Evolutionary conservation across 805 yeast species (phyloP).

Genomic region (Blastobotrys chiropterorum): DNA sequence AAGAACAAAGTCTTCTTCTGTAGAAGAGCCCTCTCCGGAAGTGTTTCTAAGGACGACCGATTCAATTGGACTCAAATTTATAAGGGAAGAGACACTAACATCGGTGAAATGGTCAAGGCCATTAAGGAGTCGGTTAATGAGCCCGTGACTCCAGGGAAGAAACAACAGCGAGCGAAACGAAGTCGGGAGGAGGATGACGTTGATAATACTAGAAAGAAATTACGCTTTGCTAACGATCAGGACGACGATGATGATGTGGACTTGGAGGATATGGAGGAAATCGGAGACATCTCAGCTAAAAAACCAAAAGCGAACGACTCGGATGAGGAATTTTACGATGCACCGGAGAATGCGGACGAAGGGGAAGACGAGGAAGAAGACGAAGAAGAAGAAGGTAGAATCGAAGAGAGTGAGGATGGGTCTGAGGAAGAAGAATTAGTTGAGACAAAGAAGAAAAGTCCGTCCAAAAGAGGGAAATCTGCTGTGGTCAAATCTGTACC

Average conservation of each 20-base stretch:
- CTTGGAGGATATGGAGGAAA: background rate
- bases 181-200: background rate
- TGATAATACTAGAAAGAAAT: background rate
- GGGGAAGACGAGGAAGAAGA: background rate
- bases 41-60: constrained; percentile 8
- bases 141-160: background rate
- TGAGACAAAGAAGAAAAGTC: constrained; percentile 5
- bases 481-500: background rate
- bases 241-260: background rate
- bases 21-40: constrained; percentile 4
- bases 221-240: background rate
- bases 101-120: background rate
- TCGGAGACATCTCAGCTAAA: background rate
- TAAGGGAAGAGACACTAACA: constrained; percentile 10
- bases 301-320: background rate
- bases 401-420: constrained; percentile 7
- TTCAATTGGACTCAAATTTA: constrained; percentile 14
- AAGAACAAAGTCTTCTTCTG: constrained; percentile 9
- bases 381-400: background rate
- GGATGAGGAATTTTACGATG: background rate
- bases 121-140: background rate
- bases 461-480: background rate
- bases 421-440: constrained; percentile 6
- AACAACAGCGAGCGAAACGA: background rate
- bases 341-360: background rate